A percentile compares a stretch with the other conserved stretches of the same genome.
Evolutionary conservation across 2,329 filamentous ascomycete species (phyloP).

Genomic region (Cytospora chrysosperma): DNA sequence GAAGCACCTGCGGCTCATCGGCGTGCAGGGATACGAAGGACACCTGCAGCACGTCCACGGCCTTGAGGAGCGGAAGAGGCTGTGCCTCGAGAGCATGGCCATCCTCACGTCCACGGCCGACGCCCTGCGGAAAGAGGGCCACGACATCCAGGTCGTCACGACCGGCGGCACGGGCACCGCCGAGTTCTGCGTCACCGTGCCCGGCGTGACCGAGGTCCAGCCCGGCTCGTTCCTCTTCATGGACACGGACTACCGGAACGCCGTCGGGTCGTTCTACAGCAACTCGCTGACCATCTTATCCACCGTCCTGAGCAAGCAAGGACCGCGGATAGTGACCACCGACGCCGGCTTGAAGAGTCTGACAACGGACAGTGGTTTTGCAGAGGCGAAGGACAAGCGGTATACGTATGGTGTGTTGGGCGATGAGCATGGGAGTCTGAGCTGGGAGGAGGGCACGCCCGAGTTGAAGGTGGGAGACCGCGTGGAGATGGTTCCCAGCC

Average conservation of each 20-base stretch:
- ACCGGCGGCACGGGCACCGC: conserved; percentile 53
- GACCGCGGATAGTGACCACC: conserved; percentile 44
- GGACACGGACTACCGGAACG: conserved; percentile 56
- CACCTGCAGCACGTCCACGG: conserved; percentile 52
- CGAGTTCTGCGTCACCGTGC: conserved; percentile 51
- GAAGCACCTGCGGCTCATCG: conserved; percentile 43
- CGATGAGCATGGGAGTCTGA: conserved; percentile 49
- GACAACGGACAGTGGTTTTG: conserved; percentile 51
- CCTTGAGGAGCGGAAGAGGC: conserved; percentile 39
- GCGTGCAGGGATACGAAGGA: conserved; percentile 53
- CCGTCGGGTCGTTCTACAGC: conserved; percentile 47
- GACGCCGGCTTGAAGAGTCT: conserved; percentile 51
- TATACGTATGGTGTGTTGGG: conserved; percentile 46
- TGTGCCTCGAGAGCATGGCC: conserved; percentile 47
- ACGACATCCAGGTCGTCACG: conserved; percentile 48
- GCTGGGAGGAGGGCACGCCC: conserved; percentile 41
- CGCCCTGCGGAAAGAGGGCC: conserved; percentile 40
- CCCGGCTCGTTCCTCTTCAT: conserved; percentile 57
- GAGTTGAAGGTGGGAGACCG: conserved; percentile 44
- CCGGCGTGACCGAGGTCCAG: conserved; percentile 53
- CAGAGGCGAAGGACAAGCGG: conserved; percentile 45
- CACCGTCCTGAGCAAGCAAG: conserved; percentile 49
- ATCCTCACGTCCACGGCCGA: conserved; percentile 44
- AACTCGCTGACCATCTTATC: conserved; percentile 49
- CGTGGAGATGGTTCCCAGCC: conserved; percentile 53